phyloP scores from a whole-genome alignment of 1,139 yeast species.

The Candida sp. region DNA sequence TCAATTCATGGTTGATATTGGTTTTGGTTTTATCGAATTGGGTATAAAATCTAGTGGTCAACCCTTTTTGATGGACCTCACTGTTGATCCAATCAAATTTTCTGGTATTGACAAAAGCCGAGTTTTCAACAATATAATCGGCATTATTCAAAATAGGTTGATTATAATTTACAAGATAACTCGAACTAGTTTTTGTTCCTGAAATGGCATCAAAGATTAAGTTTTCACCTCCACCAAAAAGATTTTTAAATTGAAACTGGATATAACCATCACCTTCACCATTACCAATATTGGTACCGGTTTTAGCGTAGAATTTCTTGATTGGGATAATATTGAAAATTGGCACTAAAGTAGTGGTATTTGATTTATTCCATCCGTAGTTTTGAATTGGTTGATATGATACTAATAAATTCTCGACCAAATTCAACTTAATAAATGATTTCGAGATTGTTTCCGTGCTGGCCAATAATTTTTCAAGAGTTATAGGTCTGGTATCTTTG shows the following conservation, averaged over 20 bases:
- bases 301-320: conserved; percentile 69
- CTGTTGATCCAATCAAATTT: conserved; percentile 68
- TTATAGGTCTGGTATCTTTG: conserved; percentile 20
- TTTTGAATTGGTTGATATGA: conserved; percentile 31
- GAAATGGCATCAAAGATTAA: conserved; percentile 71
- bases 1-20: conserved; percentile 50
- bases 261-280: conserved; percentile 95
- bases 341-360: conserved; percentile 47
- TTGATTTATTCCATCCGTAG: conserved; percentile 2
- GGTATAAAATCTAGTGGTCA: conserved; percentile 48
- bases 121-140: conserved; percentile 51
- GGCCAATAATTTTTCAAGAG: conserved; percentile 33
- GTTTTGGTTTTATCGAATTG: conserved; percentile 13
- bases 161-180: conserved; percentile 60
- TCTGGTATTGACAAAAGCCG: conserved; percentile 56
- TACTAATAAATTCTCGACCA: conserved; percentile 42
- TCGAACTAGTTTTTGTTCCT: conserved; percentile 78
- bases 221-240: conserved; percentile 88
- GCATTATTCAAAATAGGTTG: conserved; percentile 59
- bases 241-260: conserved; percentile 69
- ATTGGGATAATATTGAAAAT: conserved; percentile 57
- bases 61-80: conserved; percentile 57
- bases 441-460: conserved; percentile 41
- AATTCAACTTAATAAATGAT: conserved; percentile 38
- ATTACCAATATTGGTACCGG: conserved; percentile 91